Base-by-base conservation (phyloP, 768 basidiomycete species). In the Tulasnella calospora region DNA sequence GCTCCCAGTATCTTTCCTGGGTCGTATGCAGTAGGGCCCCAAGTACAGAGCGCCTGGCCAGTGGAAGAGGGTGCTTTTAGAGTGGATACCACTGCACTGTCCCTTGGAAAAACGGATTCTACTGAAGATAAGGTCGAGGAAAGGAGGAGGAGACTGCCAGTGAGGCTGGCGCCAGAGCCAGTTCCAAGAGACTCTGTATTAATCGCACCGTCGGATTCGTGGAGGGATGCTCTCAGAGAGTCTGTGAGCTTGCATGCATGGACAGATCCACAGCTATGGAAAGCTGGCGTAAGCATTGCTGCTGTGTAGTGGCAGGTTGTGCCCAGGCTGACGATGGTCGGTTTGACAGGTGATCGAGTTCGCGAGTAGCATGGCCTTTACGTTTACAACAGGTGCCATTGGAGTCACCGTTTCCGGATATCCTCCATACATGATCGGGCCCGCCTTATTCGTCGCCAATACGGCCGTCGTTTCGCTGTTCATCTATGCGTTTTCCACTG, bases 211-310 rank as follows among this genome's bases (percentile, higher is more conserved):
- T 41, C 74, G 23, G 74, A 75, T 75, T 41, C 44, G 21, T 75
- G 74, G 74, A 33, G 23, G 27, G 41, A 46, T 75, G 74, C 74
- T 30, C 35, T 75, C 23, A 75, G 55, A 44, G 74, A 75, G 44
- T 35, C 36, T 17, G 5, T 75, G 1, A 30, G 30, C 55, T 38
- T 55, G 74, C 9, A 36, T 51, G 71, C 47, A 7, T 75, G 74
- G 74, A 75, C 46, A 47, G 55, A 75, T n/a, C 74, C 74, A 27
- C 46, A n/a, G 21, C n/a, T 75, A n/a, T 75, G 74, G 74, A 75
- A 47, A 33, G 74, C 74, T 5, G 74, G 74, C 8, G 74, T 75
- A 33, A 72, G 71, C 15, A 75, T 2, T 5, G 27, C 35, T 47
- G 46, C 36, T 15, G 8, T 73, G 30, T 17, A 8, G 19, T n/a